Percentiles rank a stretch among this genome's conserved stretches.
These are phyloP conservation scores for fission yeast (Schizosaccharomyces pombe) DNA, from an alignment of 805 yeast species.

Conservation along the genomic window DNA sequence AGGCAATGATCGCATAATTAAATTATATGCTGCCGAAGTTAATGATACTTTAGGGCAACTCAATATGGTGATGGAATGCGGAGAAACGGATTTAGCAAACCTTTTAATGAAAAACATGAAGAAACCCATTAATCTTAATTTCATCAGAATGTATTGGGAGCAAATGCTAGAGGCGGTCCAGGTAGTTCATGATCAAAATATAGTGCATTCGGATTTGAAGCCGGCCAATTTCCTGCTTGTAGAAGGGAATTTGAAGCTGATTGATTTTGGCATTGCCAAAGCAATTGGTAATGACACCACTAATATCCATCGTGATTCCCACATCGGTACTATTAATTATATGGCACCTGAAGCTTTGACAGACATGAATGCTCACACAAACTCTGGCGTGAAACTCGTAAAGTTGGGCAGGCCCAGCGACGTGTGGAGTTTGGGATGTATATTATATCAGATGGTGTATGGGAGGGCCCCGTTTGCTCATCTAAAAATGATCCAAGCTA, in stretches of 20 bases:
- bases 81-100: slow-evolving; percentile 71
- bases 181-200: slow-evolving; percentile 69
- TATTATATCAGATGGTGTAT: slow-evolving; percentile 82
- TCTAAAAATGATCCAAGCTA: slow-evolving; percentile 50
- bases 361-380: slow-evolving; percentile 25
- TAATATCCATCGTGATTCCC: slow-evolving; percentile 70
- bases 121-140: slow-evolving; percentile 38
- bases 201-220: slow-evolving; percentile 61
- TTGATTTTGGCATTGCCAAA: slow-evolving; percentile 82
- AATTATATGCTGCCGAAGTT: slow-evolving; percentile 50
- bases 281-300: slow-evolving; percentile 82
- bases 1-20: slow-evolving; percentile 49
- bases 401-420: slow-evolving; percentile 88
- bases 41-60: slow-evolving; percentile 18
- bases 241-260: slow-evolving; percentile 60
- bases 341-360: slow-evolving; percentile 93
- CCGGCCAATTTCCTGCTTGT: slow-evolving; percentile 36
- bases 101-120: slow-evolving; percentile 37
- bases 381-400: slow-evolving; percentile 19
- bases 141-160: slow-evolving; percentile 54
- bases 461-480: slow-evolving; percentile 78
- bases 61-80: slow-evolving; percentile 52
- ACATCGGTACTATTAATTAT: slow-evolving; percentile 86
- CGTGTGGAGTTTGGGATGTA: slow-evolving; percentile 95
- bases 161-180: slow-evolving; percentile 63